Conservation (phyloP, 2,329 filamentous ascomycete genomes). For the Cladosporium sp. region DNA sequence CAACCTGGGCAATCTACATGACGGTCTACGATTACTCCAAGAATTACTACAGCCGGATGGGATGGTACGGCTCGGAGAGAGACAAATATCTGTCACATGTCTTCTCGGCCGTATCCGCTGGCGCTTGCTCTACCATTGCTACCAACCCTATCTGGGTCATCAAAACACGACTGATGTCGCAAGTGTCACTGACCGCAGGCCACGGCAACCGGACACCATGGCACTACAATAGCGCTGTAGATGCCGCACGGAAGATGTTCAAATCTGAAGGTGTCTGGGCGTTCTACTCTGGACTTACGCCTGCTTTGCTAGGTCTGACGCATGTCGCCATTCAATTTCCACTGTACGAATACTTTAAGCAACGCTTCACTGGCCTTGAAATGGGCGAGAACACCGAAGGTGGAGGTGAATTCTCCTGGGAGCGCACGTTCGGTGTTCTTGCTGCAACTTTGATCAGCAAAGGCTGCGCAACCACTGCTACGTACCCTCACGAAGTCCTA, state of each 20-base stretch:
- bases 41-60: constrained; percentile 64
- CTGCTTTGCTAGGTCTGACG: constrained; percentile 84
- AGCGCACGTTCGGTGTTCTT: constrained; percentile 81
- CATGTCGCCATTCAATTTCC: constrained; percentile 98
- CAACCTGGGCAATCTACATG: constrained; percentile 98
- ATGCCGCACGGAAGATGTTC: constrained; percentile 97
- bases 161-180: constrained; percentile 97
- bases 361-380: constrained; percentile 80
- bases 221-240: constrained; percentile 87
- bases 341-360: constrained; percentile 91
- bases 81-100: constrained; percentile 79
- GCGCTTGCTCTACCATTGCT: constrained; percentile 86
- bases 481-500: constrained; percentile 96
- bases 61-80: constrained; percentile 37
- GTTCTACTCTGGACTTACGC: constrained; percentile 93
- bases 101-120: constrained; percentile 86
- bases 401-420: constrained; percentile 47
- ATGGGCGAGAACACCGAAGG: constrained; percentile 69
- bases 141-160: constrained; percentile 99
- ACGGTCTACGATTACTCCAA: constrained; percentile 93
- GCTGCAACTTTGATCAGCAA: constrained; percentile 92
- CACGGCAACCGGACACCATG: constrained; percentile 67
- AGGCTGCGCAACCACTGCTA: constrained; percentile 88
- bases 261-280: constrained; percentile 80
- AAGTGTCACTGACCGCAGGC: constrained; percentile 63